These are phyloP conservation scores for Phytopythium helicoides DNA, from an alignment of 352 stramenopile species.

Conservation along the genomic window DNA sequence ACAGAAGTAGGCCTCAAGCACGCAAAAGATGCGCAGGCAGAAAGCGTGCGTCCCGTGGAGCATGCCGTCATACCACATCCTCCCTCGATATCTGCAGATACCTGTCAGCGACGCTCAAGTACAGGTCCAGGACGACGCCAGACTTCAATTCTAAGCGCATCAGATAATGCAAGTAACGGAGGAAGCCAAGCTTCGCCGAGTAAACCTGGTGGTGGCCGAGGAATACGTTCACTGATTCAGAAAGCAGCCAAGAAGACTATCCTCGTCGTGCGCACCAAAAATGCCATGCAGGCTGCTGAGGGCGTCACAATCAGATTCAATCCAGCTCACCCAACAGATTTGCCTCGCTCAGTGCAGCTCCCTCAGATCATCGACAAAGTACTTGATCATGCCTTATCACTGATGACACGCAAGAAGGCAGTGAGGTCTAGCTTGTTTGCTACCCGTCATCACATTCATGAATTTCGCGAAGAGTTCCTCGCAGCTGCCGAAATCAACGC, in stretches of 20 bases:
- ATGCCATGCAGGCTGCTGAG: slow-evolving; percentile 63
- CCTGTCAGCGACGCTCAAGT: background rate
- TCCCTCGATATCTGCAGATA: background rate
- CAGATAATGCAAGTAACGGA: background rate
- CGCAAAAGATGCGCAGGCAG: background rate
- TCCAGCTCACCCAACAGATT: slow-evolving; percentile 39
- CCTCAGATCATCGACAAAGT: slow-evolving; percentile 49
- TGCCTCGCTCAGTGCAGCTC: slow-evolving; percentile 52
- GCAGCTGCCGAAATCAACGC: slow-evolving; percentile 40
- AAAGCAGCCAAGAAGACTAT: slow-evolving; percentile 71
- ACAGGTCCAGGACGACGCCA: background rate
- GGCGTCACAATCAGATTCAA: slow-evolving; percentile 63
- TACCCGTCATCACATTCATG: slow-evolving; percentile 22
- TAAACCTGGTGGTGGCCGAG: slow-evolving; percentile 47
- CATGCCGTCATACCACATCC: background rate
- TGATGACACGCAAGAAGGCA: background rate
- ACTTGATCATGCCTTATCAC: slow-evolving; percentile 18
- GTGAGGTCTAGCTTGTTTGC: slow-evolving; percentile 15
- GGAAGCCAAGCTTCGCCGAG: background rate
- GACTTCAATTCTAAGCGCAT: background rate
- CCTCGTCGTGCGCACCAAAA: slow-evolving; percentile 68
- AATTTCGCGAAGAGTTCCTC: slow-evolving; percentile 48
- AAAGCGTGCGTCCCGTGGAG: background rate
- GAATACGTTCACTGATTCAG: slow-evolving; percentile 61
- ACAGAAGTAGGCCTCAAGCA: background rate